Conservation (phyloP, 2,329 filamentous ascomycete genomes). For the Periconia macrospinosa region DNA sequence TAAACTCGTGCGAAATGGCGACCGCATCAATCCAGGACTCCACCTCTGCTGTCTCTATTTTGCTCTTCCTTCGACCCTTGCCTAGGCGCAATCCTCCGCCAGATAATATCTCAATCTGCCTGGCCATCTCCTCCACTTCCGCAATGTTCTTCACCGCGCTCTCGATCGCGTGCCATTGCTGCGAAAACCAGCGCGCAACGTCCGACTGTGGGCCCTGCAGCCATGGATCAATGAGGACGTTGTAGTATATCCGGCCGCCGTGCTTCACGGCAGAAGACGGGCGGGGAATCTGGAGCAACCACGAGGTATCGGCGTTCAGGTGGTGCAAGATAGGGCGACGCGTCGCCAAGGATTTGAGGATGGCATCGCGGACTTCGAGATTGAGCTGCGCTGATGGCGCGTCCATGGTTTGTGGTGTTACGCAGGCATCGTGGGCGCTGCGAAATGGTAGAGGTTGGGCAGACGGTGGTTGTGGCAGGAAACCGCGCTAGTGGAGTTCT, state of each 20-base stretch:
- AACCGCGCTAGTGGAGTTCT: constrained; percentile 1
- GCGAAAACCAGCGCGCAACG: constrained; percentile 65
- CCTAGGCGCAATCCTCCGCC: constrained; percentile 29
- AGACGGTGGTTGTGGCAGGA: neutral
- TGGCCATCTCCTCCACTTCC: constrained; percentile 58
- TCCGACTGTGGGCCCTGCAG: constrained; percentile 64
- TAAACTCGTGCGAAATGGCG: constrained; percentile 66
- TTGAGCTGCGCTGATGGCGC: constrained; percentile 45
- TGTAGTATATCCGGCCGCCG: constrained; percentile 58
- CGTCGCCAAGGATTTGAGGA: constrained; percentile 44
- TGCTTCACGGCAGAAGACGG: constrained; percentile 49
- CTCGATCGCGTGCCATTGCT: constrained; percentile 63
- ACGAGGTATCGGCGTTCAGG: constrained; percentile 68
- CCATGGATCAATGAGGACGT: constrained; percentile 69
- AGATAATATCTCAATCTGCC: constrained; percentile 52
- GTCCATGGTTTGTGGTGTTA: constrained; percentile 29
- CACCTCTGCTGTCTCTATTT: constrained; percentile 15
- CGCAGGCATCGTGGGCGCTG: constrained; percentile 19
- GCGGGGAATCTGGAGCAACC: constrained; percentile 66
- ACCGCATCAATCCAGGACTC: constrained; percentile 59
- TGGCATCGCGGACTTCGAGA: constrained; percentile 45
- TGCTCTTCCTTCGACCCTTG: constrained; percentile 13
- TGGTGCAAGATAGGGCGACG: constrained; percentile 62
- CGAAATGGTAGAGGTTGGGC: neutral
- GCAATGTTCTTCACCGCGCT: constrained; percentile 58